phyloP scores from a whole-genome alignment of 2,329 filamentous ascomycete species.

The Ophidiomyces ophidiicola region DNA sequence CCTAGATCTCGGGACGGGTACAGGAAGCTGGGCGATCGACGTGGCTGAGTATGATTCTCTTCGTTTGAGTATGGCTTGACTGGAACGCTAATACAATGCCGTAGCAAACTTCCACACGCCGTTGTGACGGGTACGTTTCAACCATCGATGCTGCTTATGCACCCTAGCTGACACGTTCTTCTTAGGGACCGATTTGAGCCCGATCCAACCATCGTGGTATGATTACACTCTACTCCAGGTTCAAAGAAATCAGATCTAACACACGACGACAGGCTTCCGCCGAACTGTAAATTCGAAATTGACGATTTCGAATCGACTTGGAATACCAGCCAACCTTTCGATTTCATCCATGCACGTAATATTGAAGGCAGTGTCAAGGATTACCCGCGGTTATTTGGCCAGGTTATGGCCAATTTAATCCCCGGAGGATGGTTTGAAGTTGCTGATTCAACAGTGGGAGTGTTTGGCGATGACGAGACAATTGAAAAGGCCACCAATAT shows the following conservation, averaged over 20 bases:
- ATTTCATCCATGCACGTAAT: slow-evolving; percentile 22
- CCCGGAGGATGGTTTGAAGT: slow-evolving; percentile 30
- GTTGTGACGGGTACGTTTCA: slow-evolving; percentile 10
- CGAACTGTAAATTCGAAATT: slow-evolving; percentile 22
- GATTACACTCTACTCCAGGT: neutral
- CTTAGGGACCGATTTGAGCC: slow-evolving; percentile 15
- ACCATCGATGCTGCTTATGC: neutral
- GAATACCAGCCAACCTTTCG: slow-evolving; percentile 19
- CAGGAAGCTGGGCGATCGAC: slow-evolving; percentile 16
- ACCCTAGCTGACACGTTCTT: neutral
- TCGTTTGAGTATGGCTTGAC: neutral
- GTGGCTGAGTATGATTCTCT: slow-evolving; percentile 16
- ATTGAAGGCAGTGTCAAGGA: slow-evolving; percentile 21
- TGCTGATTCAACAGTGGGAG: slow-evolving; percentile 18
- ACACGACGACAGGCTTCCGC: slow-evolving; percentile 18
- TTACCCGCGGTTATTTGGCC: slow-evolving; percentile 19
- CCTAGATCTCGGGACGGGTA: slow-evolving; percentile 16
- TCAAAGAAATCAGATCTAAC: neutral
- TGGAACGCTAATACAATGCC: neutral
- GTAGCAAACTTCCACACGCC: slow-evolving; percentile 8
- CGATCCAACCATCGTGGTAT: slow-evolving; percentile 17
- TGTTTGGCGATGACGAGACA: slow-evolving; percentile 11
- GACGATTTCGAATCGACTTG: slow-evolving; percentile 23
- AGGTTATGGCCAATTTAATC: slow-evolving; percentile 20
- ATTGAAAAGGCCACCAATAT: slow-evolving; percentile 11